Conservation (phyloP, 1,284 basidiomycete genomes). For the Pseudozyma hubeiensis region DNA sequence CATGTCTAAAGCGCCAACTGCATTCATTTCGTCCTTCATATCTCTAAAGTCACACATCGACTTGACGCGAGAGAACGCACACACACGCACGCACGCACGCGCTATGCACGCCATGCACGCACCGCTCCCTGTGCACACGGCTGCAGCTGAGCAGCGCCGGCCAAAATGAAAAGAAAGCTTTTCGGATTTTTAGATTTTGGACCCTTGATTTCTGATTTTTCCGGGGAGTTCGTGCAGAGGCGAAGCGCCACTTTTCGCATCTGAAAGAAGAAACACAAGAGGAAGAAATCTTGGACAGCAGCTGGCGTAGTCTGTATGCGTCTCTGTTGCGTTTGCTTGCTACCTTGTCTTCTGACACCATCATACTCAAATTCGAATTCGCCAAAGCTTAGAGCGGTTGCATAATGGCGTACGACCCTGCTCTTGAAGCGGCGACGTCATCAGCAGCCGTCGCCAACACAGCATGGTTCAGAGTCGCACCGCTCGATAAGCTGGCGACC, state of each 20-base stretch:
- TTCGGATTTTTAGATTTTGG: not conserved
- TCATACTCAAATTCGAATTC: too few relatives aligned
- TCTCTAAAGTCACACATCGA: not conserved
- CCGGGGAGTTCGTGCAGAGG: not conserved
- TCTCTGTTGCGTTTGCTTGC: not conserved
- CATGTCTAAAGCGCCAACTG: too few relatives aligned
- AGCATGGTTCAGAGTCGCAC: constrained; percentile 28
- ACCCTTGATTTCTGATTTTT: constrained; percentile 1
- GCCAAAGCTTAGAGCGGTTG: too few relatives aligned
- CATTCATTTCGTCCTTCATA: not conserved
- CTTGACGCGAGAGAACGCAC: constrained; percentile 4
- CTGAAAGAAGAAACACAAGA: not conserved
- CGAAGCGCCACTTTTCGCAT: not conserved
- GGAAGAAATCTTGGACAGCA: too few relatives aligned
- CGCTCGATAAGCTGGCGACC: constrained; percentile 26
- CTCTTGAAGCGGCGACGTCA: constrained; percentile 7
- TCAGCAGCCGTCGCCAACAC: constrained; percentile 1
- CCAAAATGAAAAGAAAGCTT: constrained; percentile 1
- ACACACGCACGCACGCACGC: not conserved
- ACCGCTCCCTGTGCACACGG: not conserved
- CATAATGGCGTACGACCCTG: constrained; percentile 8
- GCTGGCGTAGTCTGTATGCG: too few relatives aligned
- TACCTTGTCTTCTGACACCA: not conserved
- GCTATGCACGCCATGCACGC: too few relatives aligned
- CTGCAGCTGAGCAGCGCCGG: constrained; percentile 4